Evolutionary conservation across 2,329 filamentous ascomycete species (phyloP), one percentile per base, ranked within the genome.

Genomic region (Colletotrichum viniferum): DNA sequence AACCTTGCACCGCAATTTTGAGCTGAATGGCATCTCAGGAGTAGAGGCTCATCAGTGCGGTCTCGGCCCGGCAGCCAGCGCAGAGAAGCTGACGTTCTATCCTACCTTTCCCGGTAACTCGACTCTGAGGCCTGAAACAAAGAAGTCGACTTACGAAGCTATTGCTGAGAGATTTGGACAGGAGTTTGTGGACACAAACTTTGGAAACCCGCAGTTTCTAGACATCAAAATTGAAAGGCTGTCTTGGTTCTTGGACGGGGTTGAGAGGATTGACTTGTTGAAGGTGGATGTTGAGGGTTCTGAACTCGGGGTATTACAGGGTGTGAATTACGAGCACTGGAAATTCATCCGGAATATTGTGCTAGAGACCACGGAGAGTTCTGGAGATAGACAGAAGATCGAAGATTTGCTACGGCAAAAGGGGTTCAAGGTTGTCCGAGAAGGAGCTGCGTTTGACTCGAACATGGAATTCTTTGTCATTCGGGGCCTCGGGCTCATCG

Each of bases 231-330:
- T 80, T 7, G 56, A 77, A 65, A 43, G 73, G 32, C 77, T 81
- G 5, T 80, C 80, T 5, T 61, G 67, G 13, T 77, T 81, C 21
- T 55, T 80, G 61, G 43, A 73, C 8, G 76, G 69, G 16, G 26
- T 80, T 28, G 62, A 61, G 13, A 65, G 69, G 9, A 79, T 81
- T 48, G 79, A 81, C 58, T 55, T 81, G n/a, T 70, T 81, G 63
- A 81, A 81, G 72, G 73, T 81, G 18, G 80, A 81, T 48, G 79
- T 81, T 7, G 80, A 81, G 68, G 78, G 79, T 16, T 75, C 63
- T 7, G 80, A 81, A 63, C 61, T 81, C 18, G 77, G 77, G 3
- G 78, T 80, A 6, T 62, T 81, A 3, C 36, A 64, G 3, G 80
- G 79, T 16, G 16, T 81, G 8, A 77, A 79, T 61, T 28, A 61